Evolutionary conservation across 2,329 filamentous ascomycete species (phyloP), one percentile per base, ranked within the genome.

Genomic region (Apiospora phragmitis): DNA sequence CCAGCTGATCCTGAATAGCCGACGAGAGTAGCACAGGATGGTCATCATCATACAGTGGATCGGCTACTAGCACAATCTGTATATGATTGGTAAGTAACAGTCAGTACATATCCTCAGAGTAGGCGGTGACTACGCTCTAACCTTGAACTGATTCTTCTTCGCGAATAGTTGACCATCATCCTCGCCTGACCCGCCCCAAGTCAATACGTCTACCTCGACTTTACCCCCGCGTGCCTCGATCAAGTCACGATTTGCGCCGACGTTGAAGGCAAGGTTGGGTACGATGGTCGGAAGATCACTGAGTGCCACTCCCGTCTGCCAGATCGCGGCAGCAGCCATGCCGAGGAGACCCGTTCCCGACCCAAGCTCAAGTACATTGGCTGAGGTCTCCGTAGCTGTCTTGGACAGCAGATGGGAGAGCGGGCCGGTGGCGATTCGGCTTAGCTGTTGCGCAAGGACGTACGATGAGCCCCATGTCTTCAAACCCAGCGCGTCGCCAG

Each of bases 401-500:
- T 78, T 76, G 11, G 80, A 72, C 21, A 90, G 81, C 9, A 88
- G 74, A 59, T 85, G 81, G 42, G 83, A 83, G 29, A 90, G 77
- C 0, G 83, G 81, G 18, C 80, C 84, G 59, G 79, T 80, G 9
- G 78, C 81, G 49, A 90, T 82, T 16, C 77, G 77, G 26, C 84
- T 84, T 35, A 98, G 87, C 32, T 93, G 90, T 74, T 89, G 92
- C 0, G 95, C 92, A 5, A 98, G 89, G 2, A 97, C 87, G 77
- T 94, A 97, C 0, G 94, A 95, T 0, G 94, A 95, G 0, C 93
- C 94, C 96, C 96, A 98, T 0, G 96, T 99, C 81, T 99, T 98
- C 80, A 97, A 87, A 1, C 96, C 96, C 24, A 98, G 85, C 71
- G 93, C 93, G 80, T 98, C 95, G 8, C 93, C 93, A 0, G 94